Conservation (phyloP, 2,329 filamentous ascomycete genomes). For the Colletotrichum sp. region DNA sequence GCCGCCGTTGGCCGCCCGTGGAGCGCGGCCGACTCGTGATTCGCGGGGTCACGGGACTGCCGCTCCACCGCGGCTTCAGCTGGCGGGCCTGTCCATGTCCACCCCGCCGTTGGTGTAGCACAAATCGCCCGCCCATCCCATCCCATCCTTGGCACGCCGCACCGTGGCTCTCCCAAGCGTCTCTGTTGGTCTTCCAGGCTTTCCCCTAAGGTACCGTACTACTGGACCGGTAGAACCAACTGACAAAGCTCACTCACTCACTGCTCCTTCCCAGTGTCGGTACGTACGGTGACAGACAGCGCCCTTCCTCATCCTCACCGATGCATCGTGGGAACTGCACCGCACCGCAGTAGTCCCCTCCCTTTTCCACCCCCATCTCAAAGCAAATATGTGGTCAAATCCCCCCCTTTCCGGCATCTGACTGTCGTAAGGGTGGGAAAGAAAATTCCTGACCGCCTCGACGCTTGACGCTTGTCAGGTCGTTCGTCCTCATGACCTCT, state of each 20-base stretch:
- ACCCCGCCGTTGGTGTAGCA: conserved; percentile 22
- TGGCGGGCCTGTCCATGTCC: conserved; percentile 8
- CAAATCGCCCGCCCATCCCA: neutral
- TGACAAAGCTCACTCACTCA: neutral
- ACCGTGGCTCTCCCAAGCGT: neutral
- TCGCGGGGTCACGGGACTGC: neutral
- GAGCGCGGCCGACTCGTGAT: conserved; percentile 3
- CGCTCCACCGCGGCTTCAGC: neutral
- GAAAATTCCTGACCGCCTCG: conserved; percentile 16
- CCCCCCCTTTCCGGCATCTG: neutral
- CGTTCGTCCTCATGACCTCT: conserved; percentile 14
- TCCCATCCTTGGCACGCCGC: neutral
- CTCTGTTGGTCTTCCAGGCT: neutral
- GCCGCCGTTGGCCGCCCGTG: neutral
- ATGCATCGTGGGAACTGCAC: neutral
- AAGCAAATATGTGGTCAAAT: neutral
- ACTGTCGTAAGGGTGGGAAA: conserved; percentile 4
- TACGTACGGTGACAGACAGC: neutral
- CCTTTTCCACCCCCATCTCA: neutral
- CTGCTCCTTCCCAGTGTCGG: neutral
- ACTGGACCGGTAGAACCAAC: neutral
- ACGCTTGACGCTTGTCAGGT: conserved; percentile 10
- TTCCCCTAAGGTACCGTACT: neutral
- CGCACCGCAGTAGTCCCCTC: neutral
- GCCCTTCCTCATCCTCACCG: neutral